Evolutionary conservation across 148 eudicot species (phyloP).

Genomic region (Spergularia marina): DNA sequence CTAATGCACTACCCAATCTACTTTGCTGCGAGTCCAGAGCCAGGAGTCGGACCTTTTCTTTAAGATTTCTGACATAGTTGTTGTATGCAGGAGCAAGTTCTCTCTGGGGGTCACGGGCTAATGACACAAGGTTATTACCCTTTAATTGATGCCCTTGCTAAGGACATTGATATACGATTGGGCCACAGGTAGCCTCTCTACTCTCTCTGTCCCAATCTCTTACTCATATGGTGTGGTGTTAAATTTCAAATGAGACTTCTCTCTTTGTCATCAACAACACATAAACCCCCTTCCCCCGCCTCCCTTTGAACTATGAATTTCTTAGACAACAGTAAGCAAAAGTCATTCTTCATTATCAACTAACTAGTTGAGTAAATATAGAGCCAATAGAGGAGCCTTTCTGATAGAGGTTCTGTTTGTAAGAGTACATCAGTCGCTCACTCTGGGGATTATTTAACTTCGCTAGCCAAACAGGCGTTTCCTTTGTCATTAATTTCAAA

Average conservation of each 20-base stretch:
- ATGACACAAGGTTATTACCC: conserved; percentile 96
- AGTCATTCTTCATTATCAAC: too few species aligned
- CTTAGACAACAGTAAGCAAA: too few species aligned
- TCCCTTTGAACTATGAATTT: too few species aligned
- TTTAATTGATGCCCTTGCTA: conserved; percentile 71
- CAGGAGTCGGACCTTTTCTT: background rate
- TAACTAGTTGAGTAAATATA: too few species aligned
- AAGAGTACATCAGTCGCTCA: too few species aligned
- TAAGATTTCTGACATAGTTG: conserved; percentile 15
- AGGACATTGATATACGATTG: conserved; percentile 72
- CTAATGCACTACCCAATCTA: background rate
- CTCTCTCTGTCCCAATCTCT: background rate
- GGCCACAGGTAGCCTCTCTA: conserved; percentile 65
- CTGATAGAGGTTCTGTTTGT: too few species aligned
- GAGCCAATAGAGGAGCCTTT: too few species aligned
- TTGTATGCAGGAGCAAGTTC: conserved; percentile 81
- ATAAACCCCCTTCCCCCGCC: too few species aligned
- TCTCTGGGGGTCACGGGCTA: conserved; percentile 95
- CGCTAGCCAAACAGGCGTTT: too few species aligned
- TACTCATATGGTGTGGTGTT: background rate
- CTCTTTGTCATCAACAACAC: background rate
- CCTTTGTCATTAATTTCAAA: too few species aligned
- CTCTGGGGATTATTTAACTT: too few species aligned
- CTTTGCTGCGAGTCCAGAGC: background rate
- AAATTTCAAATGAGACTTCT: background rate